These are phyloP conservation scores for Aspergillus sp. DNA, from an alignment of 2,329 filamentous ascomycete genomes.

Conservation along the genomic window DNA sequence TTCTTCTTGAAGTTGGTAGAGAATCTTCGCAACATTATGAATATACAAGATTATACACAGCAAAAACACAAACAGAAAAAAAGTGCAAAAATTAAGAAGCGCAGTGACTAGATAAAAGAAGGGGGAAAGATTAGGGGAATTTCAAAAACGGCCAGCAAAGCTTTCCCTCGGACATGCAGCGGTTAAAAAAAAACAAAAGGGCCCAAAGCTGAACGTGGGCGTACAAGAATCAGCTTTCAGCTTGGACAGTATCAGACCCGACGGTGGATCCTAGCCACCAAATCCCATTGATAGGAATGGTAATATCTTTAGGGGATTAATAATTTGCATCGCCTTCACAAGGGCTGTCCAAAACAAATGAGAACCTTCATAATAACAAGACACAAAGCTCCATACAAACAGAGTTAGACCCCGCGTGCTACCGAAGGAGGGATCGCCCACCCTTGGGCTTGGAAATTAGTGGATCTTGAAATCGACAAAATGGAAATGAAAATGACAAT, in stretches of 20 bases:
- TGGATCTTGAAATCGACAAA: too few relatives aligned
- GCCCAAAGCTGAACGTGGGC: background rate
- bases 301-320: conserved; percentile 2
- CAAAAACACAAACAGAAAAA: conserved; percentile 1
- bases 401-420: too few relatives aligned
- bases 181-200: conserved; percentile 12
- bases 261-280: conserved; percentile 7
- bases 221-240: too few relatives aligned
- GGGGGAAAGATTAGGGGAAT: conserved; percentile 1
- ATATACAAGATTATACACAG: background rate
- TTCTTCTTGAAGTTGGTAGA: conserved; percentile 36
- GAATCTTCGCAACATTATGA: conserved; percentile 36
- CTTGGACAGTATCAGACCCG: background rate
- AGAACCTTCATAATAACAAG: too few relatives aligned
- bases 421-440: too few relatives aligned
- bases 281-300: conserved; percentile 9
- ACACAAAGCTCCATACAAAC: too few relatives aligned
- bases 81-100: conserved; percentile 8
- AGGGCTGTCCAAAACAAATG: too few relatives aligned
- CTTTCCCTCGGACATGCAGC: conserved; percentile 3
- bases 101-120: background rate
- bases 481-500: too few relatives aligned
- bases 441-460: too few relatives aligned
- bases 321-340: too few relatives aligned
- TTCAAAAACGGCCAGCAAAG: background rate